Conservation (phyloP, 148 eudicot species). For the Rhododendron mucronatum region DNA sequence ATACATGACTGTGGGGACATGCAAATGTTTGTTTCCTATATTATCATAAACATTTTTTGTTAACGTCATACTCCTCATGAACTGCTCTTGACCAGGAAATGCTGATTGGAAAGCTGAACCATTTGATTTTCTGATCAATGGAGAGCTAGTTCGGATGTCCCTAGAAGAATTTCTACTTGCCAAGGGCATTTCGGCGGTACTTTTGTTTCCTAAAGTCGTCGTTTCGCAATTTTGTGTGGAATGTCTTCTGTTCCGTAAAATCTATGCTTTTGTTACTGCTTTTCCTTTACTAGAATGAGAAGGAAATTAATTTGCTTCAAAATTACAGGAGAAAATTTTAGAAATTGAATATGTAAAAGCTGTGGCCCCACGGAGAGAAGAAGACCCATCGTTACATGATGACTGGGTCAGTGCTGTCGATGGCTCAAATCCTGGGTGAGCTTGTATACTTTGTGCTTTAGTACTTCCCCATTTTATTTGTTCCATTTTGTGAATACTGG, state of each 20-base stretch:
- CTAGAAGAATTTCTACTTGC: constrained; percentile 84
- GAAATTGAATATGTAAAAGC: constrained; percentile 93
- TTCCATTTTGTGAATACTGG: background rate
- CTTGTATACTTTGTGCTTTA: background rate
- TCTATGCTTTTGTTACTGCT: background rate
- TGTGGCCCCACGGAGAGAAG: constrained; percentile 75
- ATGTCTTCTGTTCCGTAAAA: background rate
- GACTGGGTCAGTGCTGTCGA: constrained; percentile 98
- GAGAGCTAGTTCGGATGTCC: constrained; percentile 84
- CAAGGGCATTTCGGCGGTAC: constrained; percentile 83
- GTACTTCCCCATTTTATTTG: background rate
- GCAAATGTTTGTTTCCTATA: background rate
- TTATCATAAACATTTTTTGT: background rate
- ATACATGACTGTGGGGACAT: background rate
- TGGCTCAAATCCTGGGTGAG: constrained; percentile 74
- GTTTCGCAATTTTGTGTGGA: background rate
- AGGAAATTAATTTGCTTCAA: background rate
- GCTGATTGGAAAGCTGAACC: constrained; percentile 72
- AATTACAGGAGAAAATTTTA: constrained; percentile 70
- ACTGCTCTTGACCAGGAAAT: constrained; percentile 32
- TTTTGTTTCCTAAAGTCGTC: background rate
- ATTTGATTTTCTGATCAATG: constrained; percentile 81
- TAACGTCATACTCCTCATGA: background rate
- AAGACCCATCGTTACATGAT: constrained; percentile 77
- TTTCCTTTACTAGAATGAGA: background rate